A percentile compares a stretch with the other conserved stretches of the same genome.
These are phyloP conservation scores for Magnolia officinalis DNA, from an alignment of 164 flowering plant species.

Conservation along the genomic window DNA sequence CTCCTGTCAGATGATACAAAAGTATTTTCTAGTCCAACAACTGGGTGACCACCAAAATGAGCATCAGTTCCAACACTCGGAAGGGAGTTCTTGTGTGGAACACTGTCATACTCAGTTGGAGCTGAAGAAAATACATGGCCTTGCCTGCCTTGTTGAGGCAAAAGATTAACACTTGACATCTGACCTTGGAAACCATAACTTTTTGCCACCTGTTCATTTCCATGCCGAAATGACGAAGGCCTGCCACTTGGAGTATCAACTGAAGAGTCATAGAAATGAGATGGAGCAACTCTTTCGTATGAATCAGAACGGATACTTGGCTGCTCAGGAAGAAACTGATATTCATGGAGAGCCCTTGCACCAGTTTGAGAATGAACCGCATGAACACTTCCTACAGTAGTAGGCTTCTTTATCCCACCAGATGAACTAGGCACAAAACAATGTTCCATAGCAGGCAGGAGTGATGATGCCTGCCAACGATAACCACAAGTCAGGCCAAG, in stretches of 20 bases:
- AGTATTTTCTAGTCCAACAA: conserved; percentile 43
- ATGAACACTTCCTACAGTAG: conserved; percentile 20
- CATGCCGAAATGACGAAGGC: conserved; percentile 40
- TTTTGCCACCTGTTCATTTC: conserved; percentile 44
- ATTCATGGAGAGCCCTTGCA: conserved; percentile 65
- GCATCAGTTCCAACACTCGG: conserved; percentile 37
- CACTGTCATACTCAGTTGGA: conserved; percentile 46
- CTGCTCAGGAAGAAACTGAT: conserved; percentile 91
- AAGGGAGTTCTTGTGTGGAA: conserved; percentile 38
- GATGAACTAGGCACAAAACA: conserved; percentile 25
- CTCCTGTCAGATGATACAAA: conserved; percentile 46
- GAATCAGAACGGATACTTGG: conserved; percentile 65
- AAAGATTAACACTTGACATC: conserved; percentile 34
- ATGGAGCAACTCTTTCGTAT: conserved; percentile 52
- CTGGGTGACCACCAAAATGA: conserved; percentile 45
- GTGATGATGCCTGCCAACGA: conserved; percentile 21
- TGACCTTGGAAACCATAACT: conserved; percentile 50
- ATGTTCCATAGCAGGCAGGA: conserved; percentile 26
- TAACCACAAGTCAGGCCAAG: neutral
- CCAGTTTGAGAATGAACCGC: conserved; percentile 26
- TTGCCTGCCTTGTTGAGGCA: conserved; percentile 57
- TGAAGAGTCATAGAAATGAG: conserved; percentile 47
- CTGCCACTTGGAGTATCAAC: conserved; percentile 42
- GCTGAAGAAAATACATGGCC: conserved; percentile 38
- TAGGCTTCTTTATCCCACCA: conserved; percentile 24